Percentiles rank a stretch among this genome's conserved stretches.
Evolutionary conservation across 108 stramenopile species (phyloP).

Genomic region (Pseudonitzschia pungens): DNA sequence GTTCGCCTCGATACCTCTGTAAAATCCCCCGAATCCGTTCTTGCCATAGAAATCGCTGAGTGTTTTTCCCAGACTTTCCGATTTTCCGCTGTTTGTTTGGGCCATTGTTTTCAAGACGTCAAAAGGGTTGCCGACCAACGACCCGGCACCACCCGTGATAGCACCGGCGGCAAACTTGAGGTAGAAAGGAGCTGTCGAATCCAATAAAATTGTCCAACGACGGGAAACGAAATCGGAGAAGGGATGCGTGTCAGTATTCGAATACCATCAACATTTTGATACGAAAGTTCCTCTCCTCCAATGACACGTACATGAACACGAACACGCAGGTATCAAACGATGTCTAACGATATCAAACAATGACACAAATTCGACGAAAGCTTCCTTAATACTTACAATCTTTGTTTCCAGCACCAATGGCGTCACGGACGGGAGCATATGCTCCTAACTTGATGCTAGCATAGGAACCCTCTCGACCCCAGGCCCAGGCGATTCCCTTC

Average conservation of each 20-base stretch:
- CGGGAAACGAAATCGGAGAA: not conserved
- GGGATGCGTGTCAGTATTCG: not conserved
- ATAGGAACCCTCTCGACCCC: conserved; percentile 76
- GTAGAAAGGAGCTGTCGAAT: conserved; percentile 47
- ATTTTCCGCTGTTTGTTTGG: conserved; percentile 77
- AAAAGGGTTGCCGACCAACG: conserved; percentile 49
- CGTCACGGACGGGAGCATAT: conserved; percentile 51
- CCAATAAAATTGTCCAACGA: not conserved
- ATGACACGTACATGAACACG: conserved; percentile 35
- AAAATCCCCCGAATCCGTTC: conserved; percentile 88
- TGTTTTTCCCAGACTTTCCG: conserved; percentile 47
- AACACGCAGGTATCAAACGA: too few species aligned
- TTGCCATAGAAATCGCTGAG: conserved; percentile 67
- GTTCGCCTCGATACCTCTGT: conserved; percentile 86
- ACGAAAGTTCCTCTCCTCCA: not conserved
- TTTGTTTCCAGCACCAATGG: conserved; percentile 34
- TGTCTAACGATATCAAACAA: too few species aligned
- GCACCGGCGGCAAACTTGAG: conserved; percentile 82
- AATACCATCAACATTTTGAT: not conserved
- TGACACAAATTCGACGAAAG: too few species aligned
- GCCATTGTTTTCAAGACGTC: conserved; percentile 54
- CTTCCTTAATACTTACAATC: conserved; percentile 25
- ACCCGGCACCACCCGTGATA: conserved; percentile 73
- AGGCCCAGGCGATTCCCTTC: conserved; percentile 82
- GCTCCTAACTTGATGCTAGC: conserved; percentile 80